phyloP scores from a whole-genome alignment of 2,329 filamentous ascomycete species.

The Fusarium globosum region DNA sequence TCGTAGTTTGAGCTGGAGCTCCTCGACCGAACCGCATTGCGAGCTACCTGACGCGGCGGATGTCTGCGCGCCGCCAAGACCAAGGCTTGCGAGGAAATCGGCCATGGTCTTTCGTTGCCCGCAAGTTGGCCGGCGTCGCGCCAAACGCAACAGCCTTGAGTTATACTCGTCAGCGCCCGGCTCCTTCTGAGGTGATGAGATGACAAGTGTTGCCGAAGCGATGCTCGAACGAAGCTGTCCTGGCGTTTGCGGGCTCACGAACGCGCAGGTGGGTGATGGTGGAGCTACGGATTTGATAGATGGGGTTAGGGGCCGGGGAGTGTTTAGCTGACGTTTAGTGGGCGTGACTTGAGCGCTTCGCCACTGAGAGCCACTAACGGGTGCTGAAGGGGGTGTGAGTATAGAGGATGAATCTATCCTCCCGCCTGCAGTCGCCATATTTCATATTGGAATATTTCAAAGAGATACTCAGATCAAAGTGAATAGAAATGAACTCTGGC shows the following conservation, averaged over 20 bases:
- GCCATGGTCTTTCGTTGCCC: conserved; percentile 44
- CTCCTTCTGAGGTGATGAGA: conserved; percentile 30
- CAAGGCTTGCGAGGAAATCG: conserved; percentile 54
- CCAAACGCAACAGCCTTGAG: conserved; percentile 29
- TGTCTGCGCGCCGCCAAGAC: conserved; percentile 43
- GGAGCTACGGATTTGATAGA: conserved; percentile 9
- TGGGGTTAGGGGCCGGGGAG: conserved; percentile 1
- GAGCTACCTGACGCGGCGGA: conserved; percentile 35
- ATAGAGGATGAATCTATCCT: not conserved
- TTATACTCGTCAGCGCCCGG: conserved; percentile 28
- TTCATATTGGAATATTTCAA: not conserved
- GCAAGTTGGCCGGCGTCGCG: conserved; percentile 3
- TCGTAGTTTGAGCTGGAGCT: conserved; percentile 60
- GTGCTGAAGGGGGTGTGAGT: conserved; percentile 17
- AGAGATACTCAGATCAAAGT: not conserved
- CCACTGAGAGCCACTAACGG: not conserved
- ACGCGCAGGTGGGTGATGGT: conserved; percentile 11
- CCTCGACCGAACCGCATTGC: conserved; percentile 53
- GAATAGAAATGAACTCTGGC: not conserved
- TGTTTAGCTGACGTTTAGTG: conserved; percentile 4
- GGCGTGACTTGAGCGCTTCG: conserved; percentile 8
- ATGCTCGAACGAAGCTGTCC: not conserved
- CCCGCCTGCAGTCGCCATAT: not conserved
- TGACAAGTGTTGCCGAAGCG: conserved; percentile 4
- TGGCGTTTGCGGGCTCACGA: conserved; percentile 25